Conservation (phyloP, 345 rosid species). For the Eucalyptus albens region DNA sequence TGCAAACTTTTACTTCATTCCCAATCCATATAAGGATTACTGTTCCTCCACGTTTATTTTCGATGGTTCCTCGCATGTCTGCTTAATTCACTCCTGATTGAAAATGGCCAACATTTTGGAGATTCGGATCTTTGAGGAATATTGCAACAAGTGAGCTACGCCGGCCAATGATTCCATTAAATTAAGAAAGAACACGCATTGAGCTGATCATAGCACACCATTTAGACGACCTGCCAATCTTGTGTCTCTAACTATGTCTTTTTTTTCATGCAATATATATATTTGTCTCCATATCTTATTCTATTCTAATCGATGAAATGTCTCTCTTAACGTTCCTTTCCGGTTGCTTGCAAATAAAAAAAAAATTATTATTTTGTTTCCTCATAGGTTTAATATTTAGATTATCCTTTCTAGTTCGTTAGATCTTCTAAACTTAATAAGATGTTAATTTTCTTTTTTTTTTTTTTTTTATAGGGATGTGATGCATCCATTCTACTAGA, state of each 20-base stretch:
- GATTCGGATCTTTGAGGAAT: background rate
- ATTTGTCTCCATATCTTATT: background rate
- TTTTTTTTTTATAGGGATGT: background rate
- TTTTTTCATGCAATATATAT: background rate
- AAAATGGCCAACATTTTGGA: background rate
- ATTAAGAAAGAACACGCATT: background rate
- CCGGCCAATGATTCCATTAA: background rate
- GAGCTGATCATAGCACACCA: background rate
- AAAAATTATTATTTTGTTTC: no score
- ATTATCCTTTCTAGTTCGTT: background rate
- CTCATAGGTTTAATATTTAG: background rate
- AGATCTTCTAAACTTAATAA: background rate
- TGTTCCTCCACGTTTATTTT: background rate
- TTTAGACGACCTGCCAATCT: background rate
- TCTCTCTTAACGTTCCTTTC: background rate
- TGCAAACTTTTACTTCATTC: background rate
- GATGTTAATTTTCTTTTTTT: no score
- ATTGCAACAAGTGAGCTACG: background rate
- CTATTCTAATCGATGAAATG: background rate
- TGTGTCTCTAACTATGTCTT: background rate
- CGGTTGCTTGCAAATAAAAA: background rate
- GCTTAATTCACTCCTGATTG: background rate
- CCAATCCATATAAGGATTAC: background rate
- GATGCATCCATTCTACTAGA: background rate
- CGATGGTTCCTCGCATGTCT: background rate